Evolutionary conservation across 768 basidiomycete genomes (phyloP), one percentile per base, ranked within the genome.

Genomic region (Roridomyces roridus): DNA sequence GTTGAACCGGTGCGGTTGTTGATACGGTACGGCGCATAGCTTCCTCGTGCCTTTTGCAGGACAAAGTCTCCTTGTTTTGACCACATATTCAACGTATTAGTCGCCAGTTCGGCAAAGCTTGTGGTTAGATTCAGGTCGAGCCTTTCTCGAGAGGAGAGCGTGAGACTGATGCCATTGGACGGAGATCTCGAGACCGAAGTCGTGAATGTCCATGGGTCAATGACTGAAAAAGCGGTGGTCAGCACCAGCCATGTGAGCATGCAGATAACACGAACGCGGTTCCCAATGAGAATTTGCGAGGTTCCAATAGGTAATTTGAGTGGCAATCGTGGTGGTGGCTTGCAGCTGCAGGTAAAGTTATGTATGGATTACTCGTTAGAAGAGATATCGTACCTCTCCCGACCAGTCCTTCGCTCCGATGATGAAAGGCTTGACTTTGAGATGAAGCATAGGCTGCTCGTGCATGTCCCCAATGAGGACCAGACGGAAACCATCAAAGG

Each of bases 201-300:
- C 10, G 87, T 86, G 63, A 97, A 90, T 17, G 87, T 89, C 96
- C 96, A 99, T 3, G 97, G 97, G 68, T 99, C 97, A 59, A 96
- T 92, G 50, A 99, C 90, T 92, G 43, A 36, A 7, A 26, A 34
- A 10, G 31, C 15, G 31, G 15, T 14, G 24, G 12, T 15, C 23
- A 51, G 49, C 28, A 34, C 10, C 31, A 15, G 15, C 31, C 15
- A 10, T 34, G 31, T 60, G 11, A n/a, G 54, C 45, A 29, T 12
- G 28, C 28, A 21, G 44, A 6, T 12, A 26, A 35, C 31, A 74
- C 87, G 60, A 67, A 91, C 91, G 70, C 26, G 97, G 96, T 72
- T 98, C 97, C 94, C 97, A 99, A 67, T 98, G 94, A 44, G 97
- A 98, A 68, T 97, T 98, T 21, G 89, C 88, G 46, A 98, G 73